Percentiles rank a stretch among this genome's conserved stretches.
These are phyloP conservation scores for Drechslerella coelobrocha DNA, from an alignment of 2,329 filamentous ascomycete genomes.

Conservation along the genomic window DNA sequence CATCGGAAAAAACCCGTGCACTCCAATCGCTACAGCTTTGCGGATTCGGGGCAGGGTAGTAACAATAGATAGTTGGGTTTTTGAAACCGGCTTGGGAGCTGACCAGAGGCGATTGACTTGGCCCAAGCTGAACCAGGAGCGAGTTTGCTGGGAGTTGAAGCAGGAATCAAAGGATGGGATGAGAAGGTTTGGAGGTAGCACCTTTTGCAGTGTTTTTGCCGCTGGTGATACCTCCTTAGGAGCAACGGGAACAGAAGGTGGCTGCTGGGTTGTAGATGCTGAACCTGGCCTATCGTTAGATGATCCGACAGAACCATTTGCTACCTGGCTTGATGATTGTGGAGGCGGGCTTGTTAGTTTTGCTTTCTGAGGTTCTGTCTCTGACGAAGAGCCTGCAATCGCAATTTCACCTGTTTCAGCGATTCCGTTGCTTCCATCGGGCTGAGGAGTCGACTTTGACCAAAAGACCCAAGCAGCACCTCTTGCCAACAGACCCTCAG, in stretches of 20 bases:
- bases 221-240: slow-evolving; percentile 54
- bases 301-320: slow-evolving; percentile 20
- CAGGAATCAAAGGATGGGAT: slow-evolving; percentile 62
- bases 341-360: slow-evolving; percentile 22
- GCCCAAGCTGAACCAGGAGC: slow-evolving; percentile 64
- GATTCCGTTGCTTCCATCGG: slow-evolving; percentile 1
- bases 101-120: slow-evolving; percentile 39
- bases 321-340: not conserved
- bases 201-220: slow-evolving; percentile 55
- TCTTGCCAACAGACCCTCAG: slow-evolving; percentile 35
- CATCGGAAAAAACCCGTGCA: slow-evolving; percentile 93
- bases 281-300: slow-evolving; percentile 8
- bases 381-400: slow-evolving; percentile 32
- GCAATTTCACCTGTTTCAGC: slow-evolving; percentile 35
- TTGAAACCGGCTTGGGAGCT: slow-evolving; percentile 67
- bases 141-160: slow-evolving; percentile 56
- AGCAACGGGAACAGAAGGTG: slow-evolving; percentile 57
- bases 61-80: slow-evolving; percentile 73
- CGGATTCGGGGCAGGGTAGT: slow-evolving; percentile 75
- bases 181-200: slow-evolving; percentile 60
- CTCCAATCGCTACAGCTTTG: slow-evolving; percentile 88
- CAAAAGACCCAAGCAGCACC: slow-evolving; percentile 48
- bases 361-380: slow-evolving; percentile 33
- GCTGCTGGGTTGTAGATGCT: slow-evolving; percentile 16
- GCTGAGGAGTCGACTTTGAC: slow-evolving; percentile 32